These are phyloP conservation scores for Pinus tabuliformis DNA, from an alignment of 75 land plant species.

Conservation along the genomic window DNA sequence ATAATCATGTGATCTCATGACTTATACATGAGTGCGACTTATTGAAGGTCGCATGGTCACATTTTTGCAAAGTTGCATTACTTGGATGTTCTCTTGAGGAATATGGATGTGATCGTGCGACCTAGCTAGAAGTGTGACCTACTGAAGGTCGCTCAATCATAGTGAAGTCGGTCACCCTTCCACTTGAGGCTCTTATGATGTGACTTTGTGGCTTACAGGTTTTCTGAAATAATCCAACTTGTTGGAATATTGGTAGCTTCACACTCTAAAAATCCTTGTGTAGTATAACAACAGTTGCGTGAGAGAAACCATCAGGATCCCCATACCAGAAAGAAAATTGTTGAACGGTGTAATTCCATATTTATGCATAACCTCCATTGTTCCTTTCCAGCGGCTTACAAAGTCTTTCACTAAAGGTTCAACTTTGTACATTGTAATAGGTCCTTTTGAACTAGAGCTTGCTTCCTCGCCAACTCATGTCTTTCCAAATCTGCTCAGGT, in stretches of 20 bases:
- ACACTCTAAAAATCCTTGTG: constrained; percentile 84
- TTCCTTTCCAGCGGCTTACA: constrained; percentile 86
- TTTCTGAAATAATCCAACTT: too few relatives aligned
- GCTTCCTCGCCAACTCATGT: constrained; percentile 92
- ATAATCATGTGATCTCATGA: too few relatives aligned
- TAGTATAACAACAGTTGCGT: constrained; percentile 95
- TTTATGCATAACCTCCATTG: constrained; percentile 96
- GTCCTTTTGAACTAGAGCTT: constrained; percentile 45
- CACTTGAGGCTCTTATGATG: too few relatives aligned
- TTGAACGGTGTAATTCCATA: constrained; percentile 99
- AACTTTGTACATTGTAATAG: constrained; percentile 75
- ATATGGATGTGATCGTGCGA: too few relatives aligned
- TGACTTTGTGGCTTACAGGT: too few relatives aligned
- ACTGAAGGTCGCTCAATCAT: too few relatives aligned
- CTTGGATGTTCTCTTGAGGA: too few relatives aligned
- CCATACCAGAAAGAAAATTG: constrained; percentile 98
- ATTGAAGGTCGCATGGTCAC: too few relatives aligned
- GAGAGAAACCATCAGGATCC: constrained; percentile 84
- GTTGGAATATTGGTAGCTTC: background rate
- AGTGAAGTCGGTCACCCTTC: too few relatives aligned
- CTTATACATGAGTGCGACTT: too few relatives aligned
- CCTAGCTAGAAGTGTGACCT: too few relatives aligned
- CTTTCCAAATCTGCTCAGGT: constrained; percentile 86
- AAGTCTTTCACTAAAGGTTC: constrained; percentile 98
- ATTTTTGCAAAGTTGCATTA: too few relatives aligned